Evolutionary conservation across 1,284 basidiomycete genomes (phyloP).

Genomic region (Cerioporus squamosus): DNA sequence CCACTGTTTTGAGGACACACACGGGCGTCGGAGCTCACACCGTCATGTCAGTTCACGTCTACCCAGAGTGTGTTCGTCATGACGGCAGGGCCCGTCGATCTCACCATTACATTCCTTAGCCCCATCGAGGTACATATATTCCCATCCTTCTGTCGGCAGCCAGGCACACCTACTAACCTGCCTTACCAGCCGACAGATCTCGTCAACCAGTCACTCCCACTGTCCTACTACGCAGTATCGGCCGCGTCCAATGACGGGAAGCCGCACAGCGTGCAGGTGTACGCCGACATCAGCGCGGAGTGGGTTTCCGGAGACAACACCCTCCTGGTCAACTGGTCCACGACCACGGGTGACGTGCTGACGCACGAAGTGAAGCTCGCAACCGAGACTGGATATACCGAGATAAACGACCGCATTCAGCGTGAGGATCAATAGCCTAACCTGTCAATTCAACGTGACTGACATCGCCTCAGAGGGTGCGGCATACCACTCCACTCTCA

Average conservation of each 20-base stretch:
- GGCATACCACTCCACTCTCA: constrained; percentile 58
- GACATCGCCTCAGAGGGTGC: constrained; percentile 56
- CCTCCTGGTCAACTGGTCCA: constrained; percentile 56
- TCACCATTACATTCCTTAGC: constrained; percentile 64
- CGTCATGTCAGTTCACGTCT: constrained; percentile 53
- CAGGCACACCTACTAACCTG: constrained; percentile 20
- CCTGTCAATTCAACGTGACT: neutral
- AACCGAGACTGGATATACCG: constrained; percentile 49
- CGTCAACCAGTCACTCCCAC: constrained; percentile 62
- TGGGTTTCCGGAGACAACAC: constrained; percentile 64
- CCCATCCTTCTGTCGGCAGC: neutral
- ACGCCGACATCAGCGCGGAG: constrained; percentile 69
- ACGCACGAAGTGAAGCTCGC: constrained; percentile 63
- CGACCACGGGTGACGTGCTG: constrained; percentile 46
- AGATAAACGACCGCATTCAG: constrained; percentile 62
- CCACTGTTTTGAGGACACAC: neutral
- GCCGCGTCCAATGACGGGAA: constrained; percentile 55
- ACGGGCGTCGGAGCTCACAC: no score
- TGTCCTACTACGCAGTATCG: constrained; percentile 64
- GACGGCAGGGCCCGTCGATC: constrained; percentile 60
- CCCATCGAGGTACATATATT: constrained; percentile 58
- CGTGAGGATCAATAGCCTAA: constrained; percentile 41
- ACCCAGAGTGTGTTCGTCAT: constrained; percentile 65
- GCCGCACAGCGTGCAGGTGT: constrained; percentile 59
- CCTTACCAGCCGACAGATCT: constrained; percentile 52